Evolutionary conservation across 768 basidiomycete species (phyloP).

Genomic region (Leucocoprinus birnbaumii): DNA sequence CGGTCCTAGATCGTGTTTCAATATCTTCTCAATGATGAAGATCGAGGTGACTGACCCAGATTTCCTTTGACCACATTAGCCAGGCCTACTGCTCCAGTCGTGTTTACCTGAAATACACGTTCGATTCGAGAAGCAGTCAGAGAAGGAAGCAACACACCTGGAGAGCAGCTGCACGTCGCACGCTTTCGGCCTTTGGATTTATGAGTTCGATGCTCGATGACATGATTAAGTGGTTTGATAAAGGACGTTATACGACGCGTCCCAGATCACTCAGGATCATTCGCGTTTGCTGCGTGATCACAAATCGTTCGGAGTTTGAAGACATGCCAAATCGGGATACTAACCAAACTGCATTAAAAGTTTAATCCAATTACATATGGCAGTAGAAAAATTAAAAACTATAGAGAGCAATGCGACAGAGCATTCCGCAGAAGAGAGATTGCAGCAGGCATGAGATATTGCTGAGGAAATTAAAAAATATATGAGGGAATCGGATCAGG

Average conservation of each 20-base stretch:
- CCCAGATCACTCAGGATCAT: neutral
- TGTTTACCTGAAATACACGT: slow-evolving; percentile 68
- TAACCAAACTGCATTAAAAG: neutral
- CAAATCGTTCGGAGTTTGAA: slow-evolving; percentile 11
- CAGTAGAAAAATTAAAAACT: neutral
- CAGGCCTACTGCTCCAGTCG: slow-evolving; percentile 93
- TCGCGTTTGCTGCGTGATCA: neutral
- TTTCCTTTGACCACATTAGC: slow-evolving; percentile 97
- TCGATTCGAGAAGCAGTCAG: slow-evolving; percentile 8
- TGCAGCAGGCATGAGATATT: neutral
- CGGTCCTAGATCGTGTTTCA: slow-evolving; percentile 55
- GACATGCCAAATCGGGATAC: neutral
- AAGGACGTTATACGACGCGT: slow-evolving; percentile 5
- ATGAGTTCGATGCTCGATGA: slow-evolving; percentile 89
- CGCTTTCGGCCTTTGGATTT: slow-evolving; percentile 95
- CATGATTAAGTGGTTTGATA: slow-evolving; percentile 35
- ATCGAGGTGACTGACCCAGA: slow-evolving; percentile 58
- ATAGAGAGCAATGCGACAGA: slow-evolving; percentile 11
- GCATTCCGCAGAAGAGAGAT: neutral
- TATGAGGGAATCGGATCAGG: slow-evolving; percentile 1
- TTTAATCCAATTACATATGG: neutral
- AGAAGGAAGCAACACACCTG: slow-evolving; percentile 55
- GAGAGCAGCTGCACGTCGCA: slow-evolving; percentile 84
- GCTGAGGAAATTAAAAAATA: neutral
- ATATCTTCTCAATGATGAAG: neutral